Evolutionary conservation across 179 eudicot species (phyloP).

Genomic region (Silene coronaria): DNA sequence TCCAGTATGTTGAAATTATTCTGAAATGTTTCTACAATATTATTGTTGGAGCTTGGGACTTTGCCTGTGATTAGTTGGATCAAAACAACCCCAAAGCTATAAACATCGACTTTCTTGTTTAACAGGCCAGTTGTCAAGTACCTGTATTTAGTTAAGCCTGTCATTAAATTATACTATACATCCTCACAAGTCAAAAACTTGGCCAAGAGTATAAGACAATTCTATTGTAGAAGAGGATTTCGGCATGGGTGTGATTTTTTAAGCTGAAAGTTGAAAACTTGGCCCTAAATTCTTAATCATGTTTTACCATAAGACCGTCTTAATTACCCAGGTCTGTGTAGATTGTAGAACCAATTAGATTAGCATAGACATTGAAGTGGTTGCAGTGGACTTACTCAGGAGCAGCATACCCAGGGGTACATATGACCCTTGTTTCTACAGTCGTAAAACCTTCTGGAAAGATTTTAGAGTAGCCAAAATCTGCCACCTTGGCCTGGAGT

Average conservation of each 20-base stretch:
- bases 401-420: slow-evolving; percentile 21
- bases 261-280: too few species aligned
- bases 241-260: background rate
- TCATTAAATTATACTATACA: background rate
- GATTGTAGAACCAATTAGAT: too few species aligned
- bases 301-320: background rate
- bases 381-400: slow-evolving; percentile 19
- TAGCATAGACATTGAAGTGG: too few species aligned
- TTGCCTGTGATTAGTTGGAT: slow-evolving; percentile 18
- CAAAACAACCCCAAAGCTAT: slow-evolving; percentile 20
- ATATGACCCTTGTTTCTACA: slow-evolving; percentile 9
- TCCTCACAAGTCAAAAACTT: too few species aligned
- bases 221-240: too few species aligned
- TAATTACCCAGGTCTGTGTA: background rate
- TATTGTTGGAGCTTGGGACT: background rate
- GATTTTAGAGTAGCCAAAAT: slow-evolving; percentile 19
- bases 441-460: background rate
- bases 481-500: slow-evolving; percentile 21
- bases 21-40: background rate
- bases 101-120: slow-evolving; percentile 14
- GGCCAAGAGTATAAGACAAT: too few species aligned
- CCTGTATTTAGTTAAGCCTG: background rate
- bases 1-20: background rate
- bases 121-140: slow-evolving; percentile 7
- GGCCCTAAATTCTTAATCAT: too few species aligned